These are phyloP conservation scores for Apiotrichum veenhuisii DNA, from an alignment of 1,284 basidiomycete genomes.

Conservation along the genomic window DNA sequence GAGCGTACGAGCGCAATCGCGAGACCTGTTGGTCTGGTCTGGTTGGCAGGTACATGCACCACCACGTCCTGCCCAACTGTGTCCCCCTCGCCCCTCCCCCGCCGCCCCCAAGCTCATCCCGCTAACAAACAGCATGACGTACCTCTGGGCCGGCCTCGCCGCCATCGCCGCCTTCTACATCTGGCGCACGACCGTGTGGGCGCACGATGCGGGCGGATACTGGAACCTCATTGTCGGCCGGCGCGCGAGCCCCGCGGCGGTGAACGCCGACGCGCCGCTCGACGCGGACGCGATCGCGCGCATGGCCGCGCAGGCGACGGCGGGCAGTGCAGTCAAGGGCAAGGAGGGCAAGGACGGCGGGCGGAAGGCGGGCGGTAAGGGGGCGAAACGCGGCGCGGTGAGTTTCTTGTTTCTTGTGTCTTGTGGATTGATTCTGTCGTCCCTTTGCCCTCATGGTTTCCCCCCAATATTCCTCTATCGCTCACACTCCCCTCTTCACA, in stretches of 20 bases:
- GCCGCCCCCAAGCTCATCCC: not conserved
- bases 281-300: conserved; percentile 17
- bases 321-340: not conserved
- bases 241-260: conserved; percentile 20
- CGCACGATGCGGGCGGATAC: conserved; percentile 45
- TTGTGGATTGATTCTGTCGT: too few relatives aligned
- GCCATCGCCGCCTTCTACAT: conserved; percentile 43
- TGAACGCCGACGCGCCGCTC: conserved; percentile 18
- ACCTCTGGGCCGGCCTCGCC: conserved; percentile 39
- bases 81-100: not conserved
- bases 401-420: too few relatives aligned
- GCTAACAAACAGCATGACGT: conserved; percentile 35
- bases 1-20: too few relatives aligned
- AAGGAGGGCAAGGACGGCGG: too few relatives aligned
- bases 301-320: conserved; percentile 7
- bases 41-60: too few relatives aligned
- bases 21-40: too few relatives aligned
- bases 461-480: too few relatives aligned
- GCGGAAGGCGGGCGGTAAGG: too few relatives aligned
- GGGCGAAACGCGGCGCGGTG: too few relatives aligned
- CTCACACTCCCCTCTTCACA: not conserved
- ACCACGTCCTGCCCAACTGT: not conserved
- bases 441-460: too few relatives aligned
- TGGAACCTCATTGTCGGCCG: conserved; percentile 46
- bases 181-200: conserved; percentile 48